Evolutionary conservation across 306 rosid genomes (phyloP), one percentile per base, ranked within the genome.

Genomic region (Prunus campanulata): DNA sequence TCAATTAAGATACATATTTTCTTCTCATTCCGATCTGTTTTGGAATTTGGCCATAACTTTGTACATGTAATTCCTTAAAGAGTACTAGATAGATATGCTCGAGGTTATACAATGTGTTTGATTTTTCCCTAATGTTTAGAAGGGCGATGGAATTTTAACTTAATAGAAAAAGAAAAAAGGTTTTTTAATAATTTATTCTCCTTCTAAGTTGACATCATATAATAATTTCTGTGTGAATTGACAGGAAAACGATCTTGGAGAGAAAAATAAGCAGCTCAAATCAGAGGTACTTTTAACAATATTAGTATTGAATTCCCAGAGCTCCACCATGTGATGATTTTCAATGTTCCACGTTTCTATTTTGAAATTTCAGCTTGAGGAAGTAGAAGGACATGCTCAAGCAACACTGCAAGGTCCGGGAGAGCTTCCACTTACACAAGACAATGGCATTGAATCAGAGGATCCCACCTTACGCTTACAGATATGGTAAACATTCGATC

Each of bases 181-280:
- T 25, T 25, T 25, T 25, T 25, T 25, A 25, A 25, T 25, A 25
- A 1, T 5, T 32, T 32, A 32, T 32, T 35, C 2, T 2, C 44
- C 44, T 35, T 35, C 44, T 35, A 35, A 61, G 51, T 59, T 24
- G 6, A 24, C 32, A 11, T 59, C 15, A 24, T 24, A 11, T 59
- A 29, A 20, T 60, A 12, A 24, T 44, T 46, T 67, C 12, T 67
- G 32, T 2, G 48, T 20, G 4, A 63, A 19, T 68, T 62, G 67
- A 47, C 84, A 91, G 98, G 93, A 78, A 75, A 81, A 74, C 6
- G 79, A 80, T 12, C 84, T 80, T 68, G 83, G 66, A 78, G 91
- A 89, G 76, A 60, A 76, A 12, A 85, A 91, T 79, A 84, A 82
- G 39, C 71, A 88, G 50, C 88, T 93, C 73, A 71, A 78, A 64